Evolutionary conservation across 345 rosid genomes (phyloP).

Genomic region (Camelina sativa): DNA sequence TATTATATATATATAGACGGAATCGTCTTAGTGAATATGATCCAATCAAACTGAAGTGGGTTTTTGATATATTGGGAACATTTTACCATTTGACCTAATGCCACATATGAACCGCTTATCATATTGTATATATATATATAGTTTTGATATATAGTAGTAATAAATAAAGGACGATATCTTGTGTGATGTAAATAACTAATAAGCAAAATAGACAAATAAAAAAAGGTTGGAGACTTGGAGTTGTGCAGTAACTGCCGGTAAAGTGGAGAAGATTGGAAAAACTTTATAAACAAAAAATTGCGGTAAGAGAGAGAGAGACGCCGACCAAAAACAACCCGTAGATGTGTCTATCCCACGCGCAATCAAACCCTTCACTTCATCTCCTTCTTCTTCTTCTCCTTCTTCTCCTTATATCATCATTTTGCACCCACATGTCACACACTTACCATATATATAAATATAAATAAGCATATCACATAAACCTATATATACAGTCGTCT

Average conservation of each 20-base stretch:
- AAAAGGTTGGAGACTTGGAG: not conserved
- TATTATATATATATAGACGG: too few species aligned
- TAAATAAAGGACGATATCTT: not conserved
- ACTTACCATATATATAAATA: constrained; percentile 33
- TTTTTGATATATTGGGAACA: not conserved
- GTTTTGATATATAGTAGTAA: too few species aligned
- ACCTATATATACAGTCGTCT: constrained; percentile 20
- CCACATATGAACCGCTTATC: not conserved
- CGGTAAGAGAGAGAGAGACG: constrained; percentile 52
- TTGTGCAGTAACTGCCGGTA: constrained; percentile 38
- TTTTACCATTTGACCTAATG: too few species aligned
- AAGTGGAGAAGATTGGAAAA: constrained; percentile 47
- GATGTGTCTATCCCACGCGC: constrained; percentile 87
- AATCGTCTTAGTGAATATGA: too few species aligned
- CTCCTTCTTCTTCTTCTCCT: constrained; percentile 34
- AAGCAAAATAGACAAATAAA: constrained; percentile 16
- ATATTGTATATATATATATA: too few species aligned
- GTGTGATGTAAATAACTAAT: constrained; percentile 26
- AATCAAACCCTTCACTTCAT: constrained; percentile 52
- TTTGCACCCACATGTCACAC: constrained; percentile 36
- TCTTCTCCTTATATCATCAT: constrained; percentile 40
- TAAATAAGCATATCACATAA: constrained; percentile 24
- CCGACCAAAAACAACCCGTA: constrained; percentile 89
- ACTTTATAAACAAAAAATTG: constrained; percentile 62
- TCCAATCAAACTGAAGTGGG: too few species aligned